These are phyloP conservation scores for Hypoxylon sp. DNA, from an alignment of 2,329 filamentous ascomycete genomes.

Conservation along the genomic window DNA sequence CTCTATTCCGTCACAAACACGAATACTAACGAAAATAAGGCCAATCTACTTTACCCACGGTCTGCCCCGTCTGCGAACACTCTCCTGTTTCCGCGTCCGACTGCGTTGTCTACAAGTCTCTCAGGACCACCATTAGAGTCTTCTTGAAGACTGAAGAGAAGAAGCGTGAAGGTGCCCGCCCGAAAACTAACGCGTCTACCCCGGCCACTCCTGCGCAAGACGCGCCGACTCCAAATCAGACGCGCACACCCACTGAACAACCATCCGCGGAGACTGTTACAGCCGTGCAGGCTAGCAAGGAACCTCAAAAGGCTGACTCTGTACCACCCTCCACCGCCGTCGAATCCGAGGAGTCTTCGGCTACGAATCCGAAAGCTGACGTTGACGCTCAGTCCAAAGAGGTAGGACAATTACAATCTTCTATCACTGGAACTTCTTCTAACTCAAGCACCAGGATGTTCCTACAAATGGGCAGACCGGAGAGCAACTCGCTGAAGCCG, in stretches of 20 bases:
- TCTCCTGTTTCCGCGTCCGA: constrained; percentile 86
- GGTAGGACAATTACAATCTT: constrained; percentile 22
- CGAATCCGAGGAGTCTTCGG: constrained; percentile 18
- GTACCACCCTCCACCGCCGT: constrained; percentile 10
- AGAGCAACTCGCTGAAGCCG: constrained; percentile 27
- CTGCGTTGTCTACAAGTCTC: constrained; percentile 88
- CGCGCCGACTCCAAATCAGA: constrained; percentile 52
- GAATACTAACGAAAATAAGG: constrained; percentile 63
- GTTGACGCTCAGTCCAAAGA: constrained; percentile 31
- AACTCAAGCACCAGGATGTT: constrained; percentile 27
- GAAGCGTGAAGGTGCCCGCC: constrained; percentile 78
- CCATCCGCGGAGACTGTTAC: constrained; percentile 37
- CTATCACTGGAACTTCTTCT: constrained; percentile 1
- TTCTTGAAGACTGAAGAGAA: constrained; percentile 93
- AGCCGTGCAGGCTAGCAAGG: constrained; percentile 23
- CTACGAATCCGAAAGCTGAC: constrained; percentile 26
- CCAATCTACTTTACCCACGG: constrained; percentile 79
- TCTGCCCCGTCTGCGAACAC: constrained; percentile 94
- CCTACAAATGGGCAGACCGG: constrained; percentile 24
- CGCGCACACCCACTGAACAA: constrained; percentile 46
- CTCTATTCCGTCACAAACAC: constrained; percentile 21
- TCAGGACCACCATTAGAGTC: constrained; percentile 92
- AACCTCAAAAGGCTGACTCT: constrained; percentile 31
- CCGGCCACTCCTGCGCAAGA: constrained; percentile 60
- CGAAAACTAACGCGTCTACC: constrained; percentile 60